Evolutionary conservation across 768 basidiomycete species (phyloP).

Genomic region (Phaeolepiota aurea): DNA sequence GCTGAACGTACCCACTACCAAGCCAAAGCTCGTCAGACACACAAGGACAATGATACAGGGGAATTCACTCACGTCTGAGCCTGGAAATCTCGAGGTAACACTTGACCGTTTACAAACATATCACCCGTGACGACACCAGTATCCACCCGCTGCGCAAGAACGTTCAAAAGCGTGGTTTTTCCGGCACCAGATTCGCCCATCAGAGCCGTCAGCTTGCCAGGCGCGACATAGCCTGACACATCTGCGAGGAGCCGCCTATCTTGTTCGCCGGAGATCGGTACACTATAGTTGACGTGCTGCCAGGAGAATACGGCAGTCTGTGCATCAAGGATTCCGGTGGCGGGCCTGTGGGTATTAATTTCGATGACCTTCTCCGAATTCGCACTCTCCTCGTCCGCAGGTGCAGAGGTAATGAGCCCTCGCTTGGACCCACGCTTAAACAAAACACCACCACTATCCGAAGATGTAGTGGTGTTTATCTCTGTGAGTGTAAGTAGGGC

Average conservation of each 20-base stretch:
- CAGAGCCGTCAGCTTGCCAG: conserved; percentile 72
- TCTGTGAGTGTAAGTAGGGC: conserved; percentile 54
- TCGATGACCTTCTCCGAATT: conserved; percentile 1
- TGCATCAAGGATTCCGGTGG: conserved; percentile 26
- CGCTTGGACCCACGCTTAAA: conserved; percentile 52
- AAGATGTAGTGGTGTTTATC: conserved; percentile 29
- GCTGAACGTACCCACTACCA: conserved; percentile 69
- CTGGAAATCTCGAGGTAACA: conserved; percentile 48
- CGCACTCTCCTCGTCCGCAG: conserved; percentile 3
- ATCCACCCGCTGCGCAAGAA: conserved; percentile 40
- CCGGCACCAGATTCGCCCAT: conserved; percentile 57
- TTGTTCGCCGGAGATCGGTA: conserved; percentile 41
- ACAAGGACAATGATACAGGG: neutral
- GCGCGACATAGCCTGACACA: conserved; percentile 74
- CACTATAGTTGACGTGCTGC: conserved; percentile 63
- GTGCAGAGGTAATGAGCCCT: neutral
- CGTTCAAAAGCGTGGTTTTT: conserved; percentile 55
- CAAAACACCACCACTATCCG: conserved; percentile 34
- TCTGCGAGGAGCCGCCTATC: conserved; percentile 52
- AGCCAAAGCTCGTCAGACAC: neutral
- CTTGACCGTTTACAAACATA: conserved; percentile 46
- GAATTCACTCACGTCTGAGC: conserved; percentile 41
- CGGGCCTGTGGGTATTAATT: conserved; percentile 16
- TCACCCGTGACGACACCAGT: conserved; percentile 44
- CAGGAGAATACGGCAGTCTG: conserved; percentile 71